Evolutionary conservation across 2,329 filamentous ascomycete genomes (phyloP), one percentile per base, ranked within the genome.

Genomic region (Diaporthe batatas): DNA sequence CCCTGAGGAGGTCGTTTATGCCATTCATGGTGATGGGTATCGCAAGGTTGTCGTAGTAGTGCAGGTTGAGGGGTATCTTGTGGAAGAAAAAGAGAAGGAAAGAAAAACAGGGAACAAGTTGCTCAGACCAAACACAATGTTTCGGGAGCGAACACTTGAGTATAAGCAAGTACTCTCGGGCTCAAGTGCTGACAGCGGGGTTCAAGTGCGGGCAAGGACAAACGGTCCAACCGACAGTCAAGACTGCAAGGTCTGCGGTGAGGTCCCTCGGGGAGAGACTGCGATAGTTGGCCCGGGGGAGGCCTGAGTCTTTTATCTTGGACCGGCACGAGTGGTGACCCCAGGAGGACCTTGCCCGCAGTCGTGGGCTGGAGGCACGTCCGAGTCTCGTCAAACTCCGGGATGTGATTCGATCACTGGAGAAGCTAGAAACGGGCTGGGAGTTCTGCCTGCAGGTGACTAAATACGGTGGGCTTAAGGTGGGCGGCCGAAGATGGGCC

Each of bases 1-100:
- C 39, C 51, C 47, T 39, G 42, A 72, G 62, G 18, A 72, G 59
- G 62, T 68, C 70, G 12, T 59, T 68, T 18, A 72, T 58, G 21
- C 39, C 51, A 49, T 34, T 53, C 70, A 72, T 72, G 2, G 7
- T 44, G 49, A 44, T 32, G 44, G 12, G 47, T 25, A 47, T 36
- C 7, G 62, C 29, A 53, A 53, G 23, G 14, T 25, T 39, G 44
- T n/a, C 62, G 29, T 36, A 67, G 44, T 39, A 29, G n/a, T n/a
- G n/a, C 59, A 51, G 23, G 8, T 44, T 59, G 57, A 21, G 32
- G 23, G 57, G 18, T 42, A 10, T 29, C 23, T 44, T 25, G 23
- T n/a, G 21, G 14, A 12, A 21, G 25, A 44, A 32, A 29, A 42
- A 42, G 12, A 42, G 12, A 16, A 42, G 39, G 5, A 16, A 42